Evolutionary conservation across 2,329 filamentous ascomycete genomes (phyloP).

Genomic region (Fusarium humuli): DNA sequence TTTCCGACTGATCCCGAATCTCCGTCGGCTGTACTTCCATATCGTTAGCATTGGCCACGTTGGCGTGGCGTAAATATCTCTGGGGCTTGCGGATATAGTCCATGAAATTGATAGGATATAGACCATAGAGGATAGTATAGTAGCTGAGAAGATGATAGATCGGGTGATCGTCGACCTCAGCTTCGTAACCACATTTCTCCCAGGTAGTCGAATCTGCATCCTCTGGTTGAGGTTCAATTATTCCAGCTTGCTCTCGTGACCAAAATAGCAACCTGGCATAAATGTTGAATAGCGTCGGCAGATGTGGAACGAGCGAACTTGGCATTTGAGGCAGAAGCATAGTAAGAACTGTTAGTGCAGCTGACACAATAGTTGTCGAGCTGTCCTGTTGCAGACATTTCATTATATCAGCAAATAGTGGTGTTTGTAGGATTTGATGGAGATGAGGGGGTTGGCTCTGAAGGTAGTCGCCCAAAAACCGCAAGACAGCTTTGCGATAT

Average conservation of each 20-base stretch:
- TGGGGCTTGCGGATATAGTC: slow-evolving; percentile 87
- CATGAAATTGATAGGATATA: slow-evolving; percentile 89
- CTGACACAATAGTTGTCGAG: slow-evolving; percentile 79
- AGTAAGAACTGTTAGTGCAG: slow-evolving; percentile 78
- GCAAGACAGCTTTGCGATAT: slow-evolving; percentile 72
- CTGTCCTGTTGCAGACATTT: slow-evolving; percentile 81
- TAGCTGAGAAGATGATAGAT: slow-evolving; percentile 78
- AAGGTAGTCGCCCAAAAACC: slow-evolving; percentile 78
- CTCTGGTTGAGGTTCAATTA: slow-evolving; percentile 55
- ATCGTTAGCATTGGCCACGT: slow-evolving; percentile 76
- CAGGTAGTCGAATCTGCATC: slow-evolving; percentile 61
- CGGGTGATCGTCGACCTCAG: slow-evolving; percentile 70
- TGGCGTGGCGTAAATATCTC: slow-evolving; percentile 78
- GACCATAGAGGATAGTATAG: slow-evolving; percentile 84
- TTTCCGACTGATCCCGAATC: slow-evolving; percentile 80
- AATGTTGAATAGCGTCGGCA: slow-evolving; percentile 82
- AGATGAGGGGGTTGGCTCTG: slow-evolving; percentile 83
- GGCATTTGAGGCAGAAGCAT: slow-evolving; percentile 89
- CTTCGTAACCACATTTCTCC: slow-evolving; percentile 72
- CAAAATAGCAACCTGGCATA: slow-evolving; percentile 85
- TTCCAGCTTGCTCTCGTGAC: slow-evolving; percentile 66
- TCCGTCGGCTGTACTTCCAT: slow-evolving; percentile 83
- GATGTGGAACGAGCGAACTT: slow-evolving; percentile 73
- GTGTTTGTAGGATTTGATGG: slow-evolving; percentile 77
- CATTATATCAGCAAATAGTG: slow-evolving; percentile 76